Conservation (phyloP, 2,329 filamentous ascomycete genomes). For the Paecilomyces niveus region DNA sequence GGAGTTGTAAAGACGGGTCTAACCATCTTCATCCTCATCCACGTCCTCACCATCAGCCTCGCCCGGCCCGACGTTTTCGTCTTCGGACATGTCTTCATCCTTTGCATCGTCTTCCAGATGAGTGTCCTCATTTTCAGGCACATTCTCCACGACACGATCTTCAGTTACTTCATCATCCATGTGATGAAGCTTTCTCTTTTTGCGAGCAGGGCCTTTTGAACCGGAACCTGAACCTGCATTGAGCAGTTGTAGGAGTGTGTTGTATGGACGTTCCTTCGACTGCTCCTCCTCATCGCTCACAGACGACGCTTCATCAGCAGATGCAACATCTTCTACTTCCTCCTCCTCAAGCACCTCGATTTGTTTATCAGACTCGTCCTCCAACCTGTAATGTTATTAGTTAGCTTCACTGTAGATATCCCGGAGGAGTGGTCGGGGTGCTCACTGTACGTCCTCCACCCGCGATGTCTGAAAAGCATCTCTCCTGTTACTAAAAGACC, state of each 20-base stretch:
- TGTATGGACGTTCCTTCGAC: conserved; percentile 43
- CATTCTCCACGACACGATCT: conserved; percentile 15
- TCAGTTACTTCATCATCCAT: conserved; percentile 19
- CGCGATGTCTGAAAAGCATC: conserved; percentile 31
- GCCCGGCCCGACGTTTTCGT: neutral
- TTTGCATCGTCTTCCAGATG: conserved; percentile 37
- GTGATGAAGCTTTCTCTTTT: conserved; percentile 46
- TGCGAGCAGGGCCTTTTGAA: conserved; percentile 40
- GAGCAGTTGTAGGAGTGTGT: conserved; percentile 50
- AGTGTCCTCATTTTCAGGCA: conserved; percentile 19
- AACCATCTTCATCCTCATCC: conserved; percentile 30
- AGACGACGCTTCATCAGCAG: conserved; percentile 27
- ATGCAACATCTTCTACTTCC: conserved; percentile 30
- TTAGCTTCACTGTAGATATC: conserved; percentile 7
- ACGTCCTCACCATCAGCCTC: conserved; percentile 32
- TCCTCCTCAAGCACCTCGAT: conserved; percentile 29
- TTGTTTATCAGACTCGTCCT: conserved; percentile 20
- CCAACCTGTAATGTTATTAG: conserved; percentile 15
- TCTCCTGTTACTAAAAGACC: conserved; percentile 13
- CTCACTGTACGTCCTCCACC: conserved; percentile 32
- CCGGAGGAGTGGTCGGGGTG: conserved; percentile 1
- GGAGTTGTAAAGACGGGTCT: neutral
- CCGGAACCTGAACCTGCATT: conserved; percentile 28
- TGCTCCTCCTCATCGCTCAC: conserved; percentile 40
- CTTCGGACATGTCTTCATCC: conserved; percentile 29